Evolutionary conservation across 2,329 filamentous ascomycete genomes (phyloP), one percentile per base, ranked within the genome.

Genomic region (Aspergillus aculeatinus): DNA sequence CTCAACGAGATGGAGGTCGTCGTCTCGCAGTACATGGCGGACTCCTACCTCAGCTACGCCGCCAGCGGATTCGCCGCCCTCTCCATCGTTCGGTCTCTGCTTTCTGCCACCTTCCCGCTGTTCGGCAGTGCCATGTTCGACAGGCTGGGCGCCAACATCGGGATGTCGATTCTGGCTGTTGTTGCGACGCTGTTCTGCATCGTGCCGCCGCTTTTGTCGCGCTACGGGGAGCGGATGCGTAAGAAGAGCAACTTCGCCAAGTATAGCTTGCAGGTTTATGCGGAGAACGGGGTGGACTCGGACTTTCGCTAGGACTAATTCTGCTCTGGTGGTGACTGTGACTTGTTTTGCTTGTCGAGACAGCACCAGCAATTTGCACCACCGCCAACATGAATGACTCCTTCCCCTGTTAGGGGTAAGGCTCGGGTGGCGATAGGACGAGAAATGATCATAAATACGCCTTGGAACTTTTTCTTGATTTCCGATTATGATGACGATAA

Each of bases 1-100:
- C 65, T 79, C 25, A 82, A 81, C 16, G 81, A 83, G 59, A 75
- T 82, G 48, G 76, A 77, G 19, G 76, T 70, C 4, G 70, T 75
- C 4, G 65, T 82, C 0, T 72, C 74, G 1, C 78, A 77, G 1
- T 81, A 82, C 52, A 68, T 81, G 10, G 73, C 78, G 0, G 80
- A 82, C 63, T 75, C 75, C 23, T 82, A 81, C 58, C 68, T 76
- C 19, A 74, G 72, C 14, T 80, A 79, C 52, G 76, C 79, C 1
- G 77, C 78, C 0, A 80, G 78, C 50, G 80, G 76, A 1, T 77
- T 77, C 27, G 79, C 80, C 1, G 74, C 78, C 0, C 67, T 81
- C 52, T 72, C 74, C 1, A 73, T 81, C 19, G 48, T 80, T 2
- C 69, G 79, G 9, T 74, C 76, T 0, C 49, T 76, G 1, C 60